These are phyloP conservation scores for Drechslerella coelobrocha DNA, from an alignment of 2,329 filamentous ascomycete genomes.

Conservation along the genomic window DNA sequence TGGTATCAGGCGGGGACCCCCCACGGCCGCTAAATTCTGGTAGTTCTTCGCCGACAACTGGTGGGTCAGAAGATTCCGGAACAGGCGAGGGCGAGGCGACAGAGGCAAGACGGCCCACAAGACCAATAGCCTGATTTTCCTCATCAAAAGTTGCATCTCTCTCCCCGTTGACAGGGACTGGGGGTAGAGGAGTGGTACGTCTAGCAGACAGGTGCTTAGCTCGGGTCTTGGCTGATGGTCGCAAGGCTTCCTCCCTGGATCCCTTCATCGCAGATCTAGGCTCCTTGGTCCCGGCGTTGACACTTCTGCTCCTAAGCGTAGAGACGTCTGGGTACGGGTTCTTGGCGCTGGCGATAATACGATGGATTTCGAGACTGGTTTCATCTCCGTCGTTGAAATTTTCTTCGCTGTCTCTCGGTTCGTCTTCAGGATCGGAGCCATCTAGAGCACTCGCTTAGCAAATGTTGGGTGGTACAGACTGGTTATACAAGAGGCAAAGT, in stretches of 20 bases:
- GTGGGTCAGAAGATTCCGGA: constrained; percentile 11
- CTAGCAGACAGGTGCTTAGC: constrained; percentile 22
- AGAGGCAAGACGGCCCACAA: constrained; percentile 24
- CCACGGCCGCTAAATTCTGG: constrained; percentile 20
- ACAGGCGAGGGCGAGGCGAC: constrained; percentile 25
- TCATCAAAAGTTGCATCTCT: constrained; percentile 41
- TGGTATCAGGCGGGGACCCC: constrained; percentile 30
- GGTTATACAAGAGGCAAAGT: neutral
- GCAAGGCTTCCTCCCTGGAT: constrained; percentile 36
- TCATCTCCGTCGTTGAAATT: constrained; percentile 46
- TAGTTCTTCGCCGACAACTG: neutral
- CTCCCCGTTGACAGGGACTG: constrained; percentile 28
- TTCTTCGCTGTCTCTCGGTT: constrained; percentile 6
- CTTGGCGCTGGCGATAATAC: constrained; percentile 38
- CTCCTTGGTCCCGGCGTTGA: constrained; percentile 36
- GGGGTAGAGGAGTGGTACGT: constrained; percentile 26
- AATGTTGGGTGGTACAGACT: neutral
- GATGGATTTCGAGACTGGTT: constrained; percentile 45
- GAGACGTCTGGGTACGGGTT: constrained; percentile 37
- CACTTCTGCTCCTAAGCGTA: constrained; percentile 35
- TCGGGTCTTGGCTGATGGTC: constrained; percentile 45
- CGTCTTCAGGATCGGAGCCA: neutral
- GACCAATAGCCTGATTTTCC: constrained; percentile 40
- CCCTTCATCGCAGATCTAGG: constrained; percentile 47
- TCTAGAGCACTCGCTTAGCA: constrained; percentile 19